Percentiles rank a stretch among this genome's conserved stretches.
Evolutionary conservation across 2,329 filamentous ascomycete species (phyloP).

Genomic region (Pestalotiopsis sp.): DNA sequence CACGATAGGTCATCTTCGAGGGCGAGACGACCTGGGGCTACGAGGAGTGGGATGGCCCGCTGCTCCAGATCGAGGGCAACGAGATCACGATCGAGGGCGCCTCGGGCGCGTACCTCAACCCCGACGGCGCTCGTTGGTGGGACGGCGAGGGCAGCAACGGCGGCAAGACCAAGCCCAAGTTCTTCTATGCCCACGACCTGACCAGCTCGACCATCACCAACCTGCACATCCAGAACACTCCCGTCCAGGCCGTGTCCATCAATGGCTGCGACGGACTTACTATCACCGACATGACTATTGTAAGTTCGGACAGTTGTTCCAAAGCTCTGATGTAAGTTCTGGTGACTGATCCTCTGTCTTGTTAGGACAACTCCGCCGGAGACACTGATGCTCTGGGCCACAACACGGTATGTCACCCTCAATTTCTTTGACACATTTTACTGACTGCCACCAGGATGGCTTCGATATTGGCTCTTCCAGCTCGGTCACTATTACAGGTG

Average conservation of each 20-base stretch:
- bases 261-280: conserved; percentile 36
- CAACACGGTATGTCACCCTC: conserved; percentile 46
- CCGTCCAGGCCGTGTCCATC: conserved; percentile 45
- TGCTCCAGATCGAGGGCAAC: conserved; percentile 12
- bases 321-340: not conserved
- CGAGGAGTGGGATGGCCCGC: conserved; percentile 10
- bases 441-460: conserved; percentile 40
- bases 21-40: conserved; percentile 13
- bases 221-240: conserved; percentile 44
- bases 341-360: not conserved
- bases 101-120: conserved; percentile 3
- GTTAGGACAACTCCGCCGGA: conserved; percentile 38
- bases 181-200: conserved; percentile 52
- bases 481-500: conserved; percentile 53
- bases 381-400: conserved; percentile 38
- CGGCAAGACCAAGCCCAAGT: conserved; percentile 42
- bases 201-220: conserved; percentile 38
- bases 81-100: conserved; percentile 11
- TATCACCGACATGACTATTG: conserved; percentile 36
- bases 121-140: conserved; percentile 21
- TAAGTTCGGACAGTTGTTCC: not conserved
- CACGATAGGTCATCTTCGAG: conserved; percentile 17
- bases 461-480: conserved; percentile 57
- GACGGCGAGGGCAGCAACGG: conserved; percentile 39
- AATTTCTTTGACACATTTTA: not conserved